Evolutionary conservation across 768 basidiomycete genomes (phyloP), one percentile per base, ranked within the genome.

Genomic region (Auricularia sp.): DNA sequence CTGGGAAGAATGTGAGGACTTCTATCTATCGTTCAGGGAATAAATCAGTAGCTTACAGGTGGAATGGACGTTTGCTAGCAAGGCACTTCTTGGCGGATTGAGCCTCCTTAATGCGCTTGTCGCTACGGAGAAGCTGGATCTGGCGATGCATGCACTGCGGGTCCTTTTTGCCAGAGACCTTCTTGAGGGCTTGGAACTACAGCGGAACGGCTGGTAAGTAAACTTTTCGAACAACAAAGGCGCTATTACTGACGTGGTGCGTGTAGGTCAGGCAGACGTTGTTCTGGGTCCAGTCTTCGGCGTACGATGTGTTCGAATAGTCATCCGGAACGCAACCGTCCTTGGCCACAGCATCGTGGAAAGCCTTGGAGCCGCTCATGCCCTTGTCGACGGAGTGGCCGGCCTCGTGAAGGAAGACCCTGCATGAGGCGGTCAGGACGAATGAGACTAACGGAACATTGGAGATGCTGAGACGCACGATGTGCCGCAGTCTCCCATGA

Each of bases 281-380:
- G 56, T 59, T 59, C 56, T 59, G 56, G 16, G 56, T 59, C 56
- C 56, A 59, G 56, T 59, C 34, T 29, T 59, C 56, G 23, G 56
- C 56, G 34, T 29, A 35, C 16, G 56, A 23, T 10, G 56, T 8
- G 1, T 59, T 59, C 16, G 56, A 59, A 23, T 59, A 59, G 56
- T 35, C 34, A 29, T 59, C 56, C 11, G 56, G 56, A 35, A 59
- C 56, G 29, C 56, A 59, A 14, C 29, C 14, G 11, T 14, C 14
- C 23, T 59, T 59, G 7, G 29, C 34, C 16, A 59, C 56, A 14
- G 56, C 56, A 14, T 59, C 29, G 29, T 29, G 23, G 56, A 59
- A 59, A 29, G 29, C 29, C 23, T 59, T 34, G 0, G 23, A 29
- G 18, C 56, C 29, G 29, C 23, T 29, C 29, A 59, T 33, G 56